These are phyloP conservation scores for Fusarium compactum DNA, from an alignment of 2,329 filamentous ascomycete species.

Conservation along the genomic window DNA sequence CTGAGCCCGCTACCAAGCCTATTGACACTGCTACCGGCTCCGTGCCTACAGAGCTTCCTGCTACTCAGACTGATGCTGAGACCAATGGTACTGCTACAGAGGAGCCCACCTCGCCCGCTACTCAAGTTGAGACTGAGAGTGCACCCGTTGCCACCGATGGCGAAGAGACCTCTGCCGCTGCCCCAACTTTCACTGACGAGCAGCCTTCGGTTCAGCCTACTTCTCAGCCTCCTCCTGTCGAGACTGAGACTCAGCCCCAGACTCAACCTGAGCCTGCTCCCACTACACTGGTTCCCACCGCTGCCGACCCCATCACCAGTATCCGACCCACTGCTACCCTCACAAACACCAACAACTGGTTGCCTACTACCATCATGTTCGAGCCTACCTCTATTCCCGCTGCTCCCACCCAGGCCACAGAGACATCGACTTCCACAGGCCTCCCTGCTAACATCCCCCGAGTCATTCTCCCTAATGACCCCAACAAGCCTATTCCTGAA, in stretches of 20 bases:
- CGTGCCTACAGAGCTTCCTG: slow-evolving; percentile 10
- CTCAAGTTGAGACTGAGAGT: slow-evolving; percentile 11
- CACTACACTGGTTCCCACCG: slow-evolving; percentile 38
- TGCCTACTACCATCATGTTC: slow-evolving; percentile 72
- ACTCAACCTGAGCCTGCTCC: slow-evolving; percentile 26
- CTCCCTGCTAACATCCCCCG: slow-evolving; percentile 77
- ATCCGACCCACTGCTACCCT: slow-evolving; percentile 59
- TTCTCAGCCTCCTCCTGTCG: slow-evolving; percentile 21
- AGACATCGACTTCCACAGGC: slow-evolving; percentile 61
- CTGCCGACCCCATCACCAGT: slow-evolving; percentile 53
- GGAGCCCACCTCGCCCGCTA: slow-evolving; percentile 21
- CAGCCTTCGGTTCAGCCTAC: slow-evolving; percentile 32
- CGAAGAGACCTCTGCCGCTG: slow-evolving; percentile 18
- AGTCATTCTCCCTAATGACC: slow-evolving; percentile 77
- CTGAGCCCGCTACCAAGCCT: slow-evolving; percentile 24
- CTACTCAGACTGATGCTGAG: slow-evolving; percentile 29
- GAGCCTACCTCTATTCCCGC: slow-evolving; percentile 56
- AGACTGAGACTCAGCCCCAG: slow-evolving; percentile 14
- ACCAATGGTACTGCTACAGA: slow-evolving; percentile 31
- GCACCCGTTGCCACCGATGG: slow-evolving; percentile 10
- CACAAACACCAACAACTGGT: slow-evolving; percentile 59
- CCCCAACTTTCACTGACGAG: slow-evolving; percentile 7
- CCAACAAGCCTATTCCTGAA: slow-evolving; percentile 64
- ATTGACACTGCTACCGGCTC: slow-evolving; percentile 13
- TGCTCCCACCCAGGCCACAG: slow-evolving; percentile 49